A percentile compares a stretch with the other conserved stretches of the same genome.
phyloP scores from a whole-genome alignment of 1,139 yeast genomes.

The Yarrowia galli region DNA sequence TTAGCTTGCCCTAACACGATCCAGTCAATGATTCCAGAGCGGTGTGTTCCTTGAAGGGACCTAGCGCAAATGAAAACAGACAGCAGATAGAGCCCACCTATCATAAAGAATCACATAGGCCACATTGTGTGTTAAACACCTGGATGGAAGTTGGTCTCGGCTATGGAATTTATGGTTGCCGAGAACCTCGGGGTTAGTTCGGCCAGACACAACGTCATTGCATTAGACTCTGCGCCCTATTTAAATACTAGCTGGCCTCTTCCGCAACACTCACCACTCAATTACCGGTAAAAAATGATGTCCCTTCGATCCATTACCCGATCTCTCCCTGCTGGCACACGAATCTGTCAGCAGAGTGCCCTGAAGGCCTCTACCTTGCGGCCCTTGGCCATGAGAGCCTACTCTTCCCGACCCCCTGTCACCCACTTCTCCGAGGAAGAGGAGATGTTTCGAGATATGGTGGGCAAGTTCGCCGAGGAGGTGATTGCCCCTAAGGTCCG shows the following conservation, averaged over 20 bases:
- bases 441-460: conserved; percentile 53
- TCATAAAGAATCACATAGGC: too few species aligned
- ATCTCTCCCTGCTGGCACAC: conserved; percentile 22
- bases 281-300: conserved; percentile 23
- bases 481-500: conserved; percentile 54
- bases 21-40: too few species aligned
- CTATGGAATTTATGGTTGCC: conserved; percentile 37
- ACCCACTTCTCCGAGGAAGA: conserved; percentile 53
- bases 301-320: conserved; percentile 34
- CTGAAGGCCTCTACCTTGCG: conserved; percentile 13
- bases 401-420: conserved; percentile 40
- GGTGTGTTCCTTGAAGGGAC: too few species aligned
- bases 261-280: neutral
- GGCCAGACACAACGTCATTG: conserved; percentile 3
- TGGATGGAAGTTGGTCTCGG: conserved; percentile 3
- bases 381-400: conserved; percentile 34
- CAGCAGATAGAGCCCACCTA: too few species aligned
- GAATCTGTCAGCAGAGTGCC: conserved; percentile 32
- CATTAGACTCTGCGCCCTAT: conserved; percentile 21
- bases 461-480: conserved; percentile 53
- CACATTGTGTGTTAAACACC: neutral
- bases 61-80: too few species aligned
- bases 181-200: conserved; percentile 38
- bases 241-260: conserved; percentile 31
- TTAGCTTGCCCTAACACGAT: too few species aligned